These are phyloP conservation scores for Dendrobium nobile DNA, from an alignment of 106 monocot genomes.

Conservation along the genomic window DNA sequence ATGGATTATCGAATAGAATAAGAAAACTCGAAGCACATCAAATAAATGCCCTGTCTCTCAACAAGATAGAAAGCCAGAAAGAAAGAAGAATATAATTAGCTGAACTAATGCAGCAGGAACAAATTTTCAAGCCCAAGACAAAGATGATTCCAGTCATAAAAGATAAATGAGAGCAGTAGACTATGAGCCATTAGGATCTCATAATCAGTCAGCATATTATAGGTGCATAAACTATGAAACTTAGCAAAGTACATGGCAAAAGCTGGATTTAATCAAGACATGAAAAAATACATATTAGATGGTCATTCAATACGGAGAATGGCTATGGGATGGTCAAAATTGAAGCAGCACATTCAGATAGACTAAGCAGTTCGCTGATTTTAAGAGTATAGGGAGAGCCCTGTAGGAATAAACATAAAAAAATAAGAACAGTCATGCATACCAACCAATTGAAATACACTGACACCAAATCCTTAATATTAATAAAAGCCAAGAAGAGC, in stretches of 20 bases:
- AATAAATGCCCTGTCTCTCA: too few species aligned
- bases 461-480: neutral
- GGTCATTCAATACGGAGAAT: neutral
- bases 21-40: too few species aligned
- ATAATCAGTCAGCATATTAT: neutral
- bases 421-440: neutral
- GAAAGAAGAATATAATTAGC: too few species aligned
- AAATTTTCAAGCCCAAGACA: too few species aligned
- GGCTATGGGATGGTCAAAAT: neutral
- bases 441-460: neutral
- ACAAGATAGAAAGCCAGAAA: too few species aligned
- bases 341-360: neutral
- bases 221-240: conserved; percentile 2
- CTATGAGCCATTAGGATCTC: neutral
- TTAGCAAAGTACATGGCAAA: neutral
- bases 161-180: too few species aligned
- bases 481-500: neutral
- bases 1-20: too few species aligned
- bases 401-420: neutral
- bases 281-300: neutral
- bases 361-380: neutral
- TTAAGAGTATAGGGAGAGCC: neutral
- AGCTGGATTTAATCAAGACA: neutral
- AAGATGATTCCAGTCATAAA: too few species aligned
- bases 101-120: too few species aligned